phyloP scores from a whole-genome alignment of 2,329 filamentous ascomycete species.

The Ascomycota sp. region DNA sequence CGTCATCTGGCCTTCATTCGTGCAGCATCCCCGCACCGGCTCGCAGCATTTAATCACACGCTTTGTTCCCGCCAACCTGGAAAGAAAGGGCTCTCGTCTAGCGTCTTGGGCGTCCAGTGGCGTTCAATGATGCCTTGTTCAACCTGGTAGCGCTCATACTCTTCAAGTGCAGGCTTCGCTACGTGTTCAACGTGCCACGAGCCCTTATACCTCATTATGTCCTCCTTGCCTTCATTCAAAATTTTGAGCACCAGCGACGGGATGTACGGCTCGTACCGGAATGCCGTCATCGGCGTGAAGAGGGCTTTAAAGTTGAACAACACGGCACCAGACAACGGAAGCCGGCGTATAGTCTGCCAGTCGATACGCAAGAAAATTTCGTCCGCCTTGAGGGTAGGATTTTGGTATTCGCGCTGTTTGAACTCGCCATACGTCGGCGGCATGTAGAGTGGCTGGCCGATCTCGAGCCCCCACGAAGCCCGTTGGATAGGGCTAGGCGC shows the following conservation, averaged over 20 bases:
- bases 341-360: slow-evolving; percentile 65
- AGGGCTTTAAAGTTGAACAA: slow-evolving; percentile 79
- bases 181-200: slow-evolving; percentile 61
- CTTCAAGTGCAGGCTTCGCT: slow-evolving; percentile 38
- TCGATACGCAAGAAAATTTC: slow-evolving; percentile 55
- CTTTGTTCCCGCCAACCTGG: slow-evolving; percentile 32
- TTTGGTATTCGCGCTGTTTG: slow-evolving; percentile 32
- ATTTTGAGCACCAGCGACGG: slow-evolving; percentile 47
- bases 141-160: slow-evolving; percentile 44
- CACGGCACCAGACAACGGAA: slow-evolving; percentile 53
- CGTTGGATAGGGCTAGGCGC: slow-evolving; percentile 57
- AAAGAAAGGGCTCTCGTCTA: slow-evolving; percentile 57
- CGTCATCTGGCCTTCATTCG: too few species aligned
- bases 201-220: slow-evolving; percentile 58
- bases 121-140: slow-evolving; percentile 33
- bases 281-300: slow-evolving; percentile 51
- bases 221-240: slow-evolving; percentile 40
- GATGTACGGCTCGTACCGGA: slow-evolving; percentile 49
- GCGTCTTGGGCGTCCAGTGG: slow-evolving; percentile 43
- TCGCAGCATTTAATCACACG: slow-evolving; percentile 6
- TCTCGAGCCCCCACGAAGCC: slow-evolving; percentile 64
- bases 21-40: too few species aligned
- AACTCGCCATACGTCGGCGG: slow-evolving; percentile 45
- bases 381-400: slow-evolving; percentile 28
- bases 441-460: slow-evolving; percentile 54